Base-by-base conservation (phyloP, 345 rosid genomes). In the Iberis pinnata region DNA sequence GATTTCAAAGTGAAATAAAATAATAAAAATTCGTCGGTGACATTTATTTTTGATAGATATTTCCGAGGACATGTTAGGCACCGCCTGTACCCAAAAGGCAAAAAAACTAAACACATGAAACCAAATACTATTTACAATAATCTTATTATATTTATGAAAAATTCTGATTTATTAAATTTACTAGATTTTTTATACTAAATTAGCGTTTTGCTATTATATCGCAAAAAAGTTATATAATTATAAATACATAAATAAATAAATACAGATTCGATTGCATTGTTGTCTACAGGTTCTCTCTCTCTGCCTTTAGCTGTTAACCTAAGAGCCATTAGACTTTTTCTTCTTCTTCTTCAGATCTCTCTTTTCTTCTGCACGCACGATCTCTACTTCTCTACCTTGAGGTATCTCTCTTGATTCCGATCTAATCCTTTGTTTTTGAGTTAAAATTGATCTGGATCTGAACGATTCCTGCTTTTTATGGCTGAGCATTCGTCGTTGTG, bases 291-390 rank as follows among this genome's bases (percentile, higher is more conserved):
- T 44, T 62, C 60, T 53, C 20, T 39, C 11, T 41, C 20, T 39
- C 11, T 41, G 14, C 29, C 11, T 56, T 42, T 43, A n/a, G 61
- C 39, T 48, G 1, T 40, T 10, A 49, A 61, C 60, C 40, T 26
- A 32, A 43, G 42, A 22, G 40, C 67, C 62, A 46, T 36, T 18
- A 53, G 16, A 51, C 26, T 35, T 44, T 43, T 63, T n/a, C n/a
- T n/a, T n/a, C n/a, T n/a, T n/a, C n/a, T n/a, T n/a, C 22, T 42
- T 53, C 60, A 54, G 61, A 54, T 54, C 68, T 55, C 49, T 46
- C 26, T 29, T 9, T 59, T 22, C 31, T 10, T 41, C 4, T 7
- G 2, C 15, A n/a, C 16, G 12, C 40, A 6, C 17, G 14, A 37
- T 33, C 51, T 14, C 6, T 26, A 55, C n/a, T n/a, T n/a, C n/a